These are phyloP conservation scores for Trichoderma sp. DNA, from an alignment of 2,329 filamentous ascomycete genomes.

Conservation along the genomic window DNA sequence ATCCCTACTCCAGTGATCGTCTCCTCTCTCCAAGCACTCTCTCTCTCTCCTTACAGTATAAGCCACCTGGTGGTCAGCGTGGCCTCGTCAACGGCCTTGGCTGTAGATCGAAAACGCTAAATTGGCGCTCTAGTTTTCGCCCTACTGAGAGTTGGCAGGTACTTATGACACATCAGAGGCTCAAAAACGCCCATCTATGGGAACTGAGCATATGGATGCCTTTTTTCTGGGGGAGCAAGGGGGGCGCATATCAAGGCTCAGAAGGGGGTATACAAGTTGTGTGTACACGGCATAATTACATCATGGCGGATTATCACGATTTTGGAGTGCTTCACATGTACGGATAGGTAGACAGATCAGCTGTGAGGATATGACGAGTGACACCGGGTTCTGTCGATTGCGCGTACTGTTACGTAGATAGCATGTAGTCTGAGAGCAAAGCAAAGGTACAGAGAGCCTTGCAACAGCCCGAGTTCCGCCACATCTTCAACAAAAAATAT, in stretches of 20 bases:
- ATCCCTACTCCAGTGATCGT: slow-evolving; percentile 2
- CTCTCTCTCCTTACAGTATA: background rate
- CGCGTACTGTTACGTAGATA: background rate
- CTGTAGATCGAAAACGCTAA: background rate
- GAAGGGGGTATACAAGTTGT: background rate
- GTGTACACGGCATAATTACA: background rate
- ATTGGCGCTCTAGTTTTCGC: background rate
- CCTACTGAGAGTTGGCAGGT: background rate
- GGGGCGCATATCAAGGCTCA: background rate
- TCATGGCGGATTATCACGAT: background rate
- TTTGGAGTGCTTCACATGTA: background rate
- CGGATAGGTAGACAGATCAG: background rate
- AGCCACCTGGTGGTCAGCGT: background rate
- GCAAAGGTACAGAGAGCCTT: background rate
- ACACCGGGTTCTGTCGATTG: background rate
- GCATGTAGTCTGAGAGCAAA: background rate
- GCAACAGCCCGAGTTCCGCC: background rate
- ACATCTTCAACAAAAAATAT: background rate
- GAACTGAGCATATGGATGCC: background rate
- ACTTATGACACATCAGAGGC: slow-evolving; percentile 4
- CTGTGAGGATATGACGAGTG: background rate
- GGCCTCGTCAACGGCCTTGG: background rate
- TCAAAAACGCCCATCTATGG: background rate
- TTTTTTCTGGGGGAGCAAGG: background rate
- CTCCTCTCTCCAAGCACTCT: too few species aligned